Base-by-base conservation (phyloP, 1,284 basidiomycete species). In the Malassezia restricta region DNA sequence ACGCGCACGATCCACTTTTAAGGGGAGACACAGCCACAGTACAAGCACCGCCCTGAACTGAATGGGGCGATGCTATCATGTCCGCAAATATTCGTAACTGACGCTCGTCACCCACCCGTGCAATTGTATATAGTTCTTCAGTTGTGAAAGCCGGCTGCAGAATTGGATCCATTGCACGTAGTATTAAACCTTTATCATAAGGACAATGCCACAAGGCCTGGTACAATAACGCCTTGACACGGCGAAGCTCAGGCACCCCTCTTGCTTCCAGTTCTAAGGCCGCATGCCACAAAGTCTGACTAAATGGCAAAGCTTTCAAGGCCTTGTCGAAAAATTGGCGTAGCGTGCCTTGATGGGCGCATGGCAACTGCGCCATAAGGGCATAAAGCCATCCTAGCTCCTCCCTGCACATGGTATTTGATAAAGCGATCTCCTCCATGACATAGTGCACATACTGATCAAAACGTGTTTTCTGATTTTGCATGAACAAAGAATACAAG, bases 181-280 rank as follows among this genome's bases (percentile, higher is more conserved):
- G 48, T 33, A 37, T 37, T 6, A 54, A 27, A 49, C 42, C 37
- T 43, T 44, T 46, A 17, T 49, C 48, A 33, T 41, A 55, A 11
- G 53, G 53, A 30, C 47, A 55, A 12, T 30, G 29, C 24, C 43
- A 38, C 7, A 50, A 40, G 27, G 29, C 47, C 28, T 55, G 38
- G 20, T 50, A 55, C 27, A 47, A 9, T 12, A 55, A 8, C 2
- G 43, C 24, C 40, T 55, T 55, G 7, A 40, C 20, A 7, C 15
- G 17, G 14, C 28, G 49, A 6, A 51, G 15, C 17, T 24, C 20
- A 24, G 20, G 20, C 20, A 24, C 20, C 20, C 20, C 20, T 24
- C 20, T 2, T 24, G 20, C 20, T 24, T 51, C 49, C 3, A 29
- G 29, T 9, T 39, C 43, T n/a, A 51, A 31, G 12, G 43, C 43